Percentiles rank a stretch among this genome's conserved stretches.
Conservation (phyloP, 2,329 filamentous ascomycete species). For the Blastomyces parvus region DNA sequence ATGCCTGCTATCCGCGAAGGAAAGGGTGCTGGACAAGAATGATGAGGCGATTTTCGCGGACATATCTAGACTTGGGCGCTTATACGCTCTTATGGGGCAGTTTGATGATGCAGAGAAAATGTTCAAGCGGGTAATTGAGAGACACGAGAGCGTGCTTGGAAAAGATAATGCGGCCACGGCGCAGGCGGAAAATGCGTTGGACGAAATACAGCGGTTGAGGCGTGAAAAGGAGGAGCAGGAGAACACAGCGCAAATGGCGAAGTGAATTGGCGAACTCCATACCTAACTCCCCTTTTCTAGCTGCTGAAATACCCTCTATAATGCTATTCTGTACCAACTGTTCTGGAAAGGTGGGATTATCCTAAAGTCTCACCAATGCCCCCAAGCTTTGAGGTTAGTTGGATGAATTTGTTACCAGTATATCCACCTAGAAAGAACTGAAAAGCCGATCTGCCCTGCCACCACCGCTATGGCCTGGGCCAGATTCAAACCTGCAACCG, state of each 20-base stretch:
- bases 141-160: neutral
- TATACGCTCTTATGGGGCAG: neutral
- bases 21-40: neutral
- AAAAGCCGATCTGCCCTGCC: too few relatives aligned
- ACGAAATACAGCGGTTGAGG: neutral
- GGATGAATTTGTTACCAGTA: too few relatives aligned
- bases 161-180: neutral
- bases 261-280: neutral
- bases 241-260: neutral
- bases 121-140: neutral
- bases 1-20: neutral
- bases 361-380: too few relatives aligned
- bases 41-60: neutral
- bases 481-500: too few relatives aligned
- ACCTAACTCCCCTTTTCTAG: neutral
- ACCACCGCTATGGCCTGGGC: too few relatives aligned
- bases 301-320: neutral
- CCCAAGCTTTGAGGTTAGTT: too few relatives aligned
- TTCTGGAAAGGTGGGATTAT: too few relatives aligned
- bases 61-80: neutral
- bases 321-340: neutral
- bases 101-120: neutral
- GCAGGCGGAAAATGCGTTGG: neutral
- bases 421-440: too few relatives aligned
- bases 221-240: neutral